Evolutionary conservation across 345 rosid species (phyloP), one percentile per base, ranked within the genome.

Genomic region (Pugionium dolabratum): DNA sequence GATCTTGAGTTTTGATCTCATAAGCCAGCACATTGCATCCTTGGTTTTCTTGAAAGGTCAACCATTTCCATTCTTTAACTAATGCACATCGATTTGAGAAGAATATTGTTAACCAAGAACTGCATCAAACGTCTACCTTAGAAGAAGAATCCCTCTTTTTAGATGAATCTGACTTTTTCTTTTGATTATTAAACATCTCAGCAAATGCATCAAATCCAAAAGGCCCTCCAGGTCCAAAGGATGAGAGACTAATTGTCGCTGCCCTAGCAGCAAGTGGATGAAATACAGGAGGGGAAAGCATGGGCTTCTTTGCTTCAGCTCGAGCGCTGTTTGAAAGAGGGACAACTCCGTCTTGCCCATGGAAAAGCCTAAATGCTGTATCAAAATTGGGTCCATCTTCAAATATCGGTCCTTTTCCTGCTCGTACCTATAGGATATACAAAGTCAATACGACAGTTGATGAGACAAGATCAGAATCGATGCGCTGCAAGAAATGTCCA

Each of bases 381-480:
- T 90, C 99, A 78, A 90, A 93, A 83, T 88, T 90, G 52, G 95
- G 96, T 10, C 92, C 99, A 85, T 93, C 99, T 81, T 93, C 98
- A 67, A 93, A 93, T 32, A 93, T 93, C 2, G 98, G 98, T 64
- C 96, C 98, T 79, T 82, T 84, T 46, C 81, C 85, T 25, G 80
- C 74, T 39, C 84, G 85, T 3, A 63, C 81, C 96, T 88, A 40
- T 33, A 54, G 64, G 35, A 69, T 3, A 9, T 4, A 35, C 28
- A 41, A 5, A 57, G 35, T 27, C 36, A 67, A 49, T 37, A 30
- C 8, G 42, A 59, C 51, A 44, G 3, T 4, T 9, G 26, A 44
- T 32, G 52, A 54, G 62, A 60, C 62, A 48, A 53, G 10, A 47
- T 29, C 4, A 33, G 7, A 36, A 42, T 3, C 6, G 6, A 1